These are phyloP conservation scores for Skeletonema grethae DNA, from an alignment of 108 stramenopile genomes.

Conservation along the genomic window DNA sequence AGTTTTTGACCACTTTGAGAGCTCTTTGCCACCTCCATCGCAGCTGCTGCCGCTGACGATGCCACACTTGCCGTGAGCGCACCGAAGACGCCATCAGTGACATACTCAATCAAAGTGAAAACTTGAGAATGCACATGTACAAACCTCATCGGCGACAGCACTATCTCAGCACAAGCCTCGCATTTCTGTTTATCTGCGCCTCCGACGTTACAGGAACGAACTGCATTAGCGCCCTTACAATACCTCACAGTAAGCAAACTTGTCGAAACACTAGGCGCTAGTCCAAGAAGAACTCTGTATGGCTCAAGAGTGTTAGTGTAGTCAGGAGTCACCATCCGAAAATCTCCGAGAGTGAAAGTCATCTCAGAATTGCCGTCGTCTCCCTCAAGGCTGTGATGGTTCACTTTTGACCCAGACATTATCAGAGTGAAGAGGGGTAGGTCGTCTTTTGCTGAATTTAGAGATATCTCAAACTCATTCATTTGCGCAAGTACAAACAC, in stretches of 20 bases:
- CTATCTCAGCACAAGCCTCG: constrained; percentile 67
- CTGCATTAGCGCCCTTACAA: constrained; percentile 52
- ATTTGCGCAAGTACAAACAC: constrained; percentile 69
- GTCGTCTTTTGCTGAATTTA: constrained; percentile 82
- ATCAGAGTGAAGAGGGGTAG: constrained; percentile 73
- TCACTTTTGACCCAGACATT: constrained; percentile 61
- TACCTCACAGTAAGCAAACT: constrained; percentile 78
- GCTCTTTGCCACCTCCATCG: constrained; percentile 69
- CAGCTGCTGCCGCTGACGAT: constrained; percentile 73
- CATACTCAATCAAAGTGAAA: constrained; percentile 77
- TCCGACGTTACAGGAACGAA: constrained; percentile 38
- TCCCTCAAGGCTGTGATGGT: constrained; percentile 35
- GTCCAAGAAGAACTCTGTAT: constrained; percentile 78
- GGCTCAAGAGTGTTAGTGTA: constrained; percentile 38
- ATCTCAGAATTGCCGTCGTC: constrained; percentile 34
- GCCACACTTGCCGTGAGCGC: constrained; percentile 70
- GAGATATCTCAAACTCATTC: constrained; percentile 65
- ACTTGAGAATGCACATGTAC: constrained; percentile 81
- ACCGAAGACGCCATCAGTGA: constrained; percentile 84
- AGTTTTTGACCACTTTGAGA: constrained; percentile 53
- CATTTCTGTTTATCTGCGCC: constrained; percentile 34
- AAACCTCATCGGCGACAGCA: constrained; percentile 79
- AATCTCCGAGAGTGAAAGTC: constrained; percentile 65
- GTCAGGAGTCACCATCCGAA: constrained; percentile 57
- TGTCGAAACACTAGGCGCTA: constrained; percentile 58